A percentile compares a stretch with the other conserved stretches of the same genome.
These are phyloP conservation scores for Saccharomycodes ludwigii DNA, from an alignment of 805 yeast species.

Conservation along the genomic window DNA sequence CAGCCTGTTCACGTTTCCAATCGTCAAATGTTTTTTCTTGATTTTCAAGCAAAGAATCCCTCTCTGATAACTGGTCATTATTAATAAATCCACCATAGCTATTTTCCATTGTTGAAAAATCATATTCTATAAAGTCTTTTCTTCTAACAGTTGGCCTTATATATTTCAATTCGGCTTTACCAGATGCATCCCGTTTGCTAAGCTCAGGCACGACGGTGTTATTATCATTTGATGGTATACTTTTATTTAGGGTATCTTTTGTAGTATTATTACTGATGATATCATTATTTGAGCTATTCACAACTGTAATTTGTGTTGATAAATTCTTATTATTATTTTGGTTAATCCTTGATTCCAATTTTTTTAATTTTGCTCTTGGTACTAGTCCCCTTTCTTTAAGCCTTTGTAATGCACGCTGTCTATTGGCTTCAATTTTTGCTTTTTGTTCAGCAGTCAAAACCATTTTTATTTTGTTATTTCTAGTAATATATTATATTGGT, in stretches of 20 bases:
- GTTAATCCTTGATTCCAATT: neutral
- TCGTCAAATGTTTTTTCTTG: conserved; percentile 34
- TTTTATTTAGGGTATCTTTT: conserved; percentile 7
- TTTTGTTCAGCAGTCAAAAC: conserved; percentile 20
- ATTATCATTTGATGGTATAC: conserved; percentile 11
- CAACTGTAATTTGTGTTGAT: too few relatives aligned
- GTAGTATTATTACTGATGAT: too few relatives aligned
- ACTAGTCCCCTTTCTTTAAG: conserved; percentile 33
- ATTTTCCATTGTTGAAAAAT: conserved; percentile 84
- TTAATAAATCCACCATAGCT: conserved; percentile 73
- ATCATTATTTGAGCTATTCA: too few relatives aligned
- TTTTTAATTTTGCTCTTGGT: conserved; percentile 2
- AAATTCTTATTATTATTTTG: neutral
- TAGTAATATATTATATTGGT: too few relatives aligned
- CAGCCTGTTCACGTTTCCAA: conserved; percentile 40
- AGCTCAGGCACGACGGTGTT: neutral
- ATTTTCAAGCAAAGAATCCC: conserved; percentile 14
- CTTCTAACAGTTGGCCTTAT: conserved; percentile 39
- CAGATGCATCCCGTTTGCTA: conserved; percentile 2
- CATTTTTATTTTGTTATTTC: conserved; percentile 1
- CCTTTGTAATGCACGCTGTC: conserved; percentile 49
- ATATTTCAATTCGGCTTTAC: neutral
- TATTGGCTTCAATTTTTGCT: conserved; percentile 39
- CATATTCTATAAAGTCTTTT: conserved; percentile 69
- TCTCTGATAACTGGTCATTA: conserved; percentile 22